Conservation (phyloP, 2,329 filamentous ascomycete genomes). For the Phoma sp. region DNA sequence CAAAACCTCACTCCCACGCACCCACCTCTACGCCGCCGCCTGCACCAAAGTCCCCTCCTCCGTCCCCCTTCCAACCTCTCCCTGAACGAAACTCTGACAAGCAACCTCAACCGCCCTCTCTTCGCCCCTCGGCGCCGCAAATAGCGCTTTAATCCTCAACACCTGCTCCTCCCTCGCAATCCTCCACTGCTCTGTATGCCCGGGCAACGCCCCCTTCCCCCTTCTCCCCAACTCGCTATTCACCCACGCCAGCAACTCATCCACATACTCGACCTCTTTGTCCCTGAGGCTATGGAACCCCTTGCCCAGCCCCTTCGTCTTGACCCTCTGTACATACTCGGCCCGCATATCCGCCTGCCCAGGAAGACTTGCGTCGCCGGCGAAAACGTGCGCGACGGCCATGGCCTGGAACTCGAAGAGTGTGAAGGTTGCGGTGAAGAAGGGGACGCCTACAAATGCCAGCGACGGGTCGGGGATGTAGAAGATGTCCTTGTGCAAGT, state of each 20-base stretch:
- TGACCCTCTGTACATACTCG: constrained; percentile 49
- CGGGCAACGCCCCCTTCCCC: constrained; percentile 31
- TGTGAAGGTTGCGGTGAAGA: constrained; percentile 71
- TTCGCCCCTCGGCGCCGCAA: constrained; percentile 9
- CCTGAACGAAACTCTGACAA: background rate
- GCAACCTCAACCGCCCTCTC: background rate
- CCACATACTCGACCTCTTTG: constrained; percentile 49
- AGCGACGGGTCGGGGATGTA: constrained; percentile 72
- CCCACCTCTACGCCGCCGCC: background rate
- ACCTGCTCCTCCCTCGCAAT: constrained; percentile 42
- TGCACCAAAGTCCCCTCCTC: background rate
- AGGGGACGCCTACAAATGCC: constrained; percentile 69
- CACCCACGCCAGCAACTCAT: constrained; percentile 49
- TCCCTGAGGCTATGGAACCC: constrained; percentile 54
- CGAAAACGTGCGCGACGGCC: constrained; percentile 63
- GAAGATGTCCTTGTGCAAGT: constrained; percentile 74
- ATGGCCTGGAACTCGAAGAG: constrained; percentile 75
- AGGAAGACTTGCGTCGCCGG: constrained; percentile 60
- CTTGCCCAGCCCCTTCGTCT: constrained; percentile 51
- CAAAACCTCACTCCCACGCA: too few species aligned
- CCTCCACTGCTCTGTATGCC: constrained; percentile 48
- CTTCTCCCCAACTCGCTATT: constrained; percentile 39
- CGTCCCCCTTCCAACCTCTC: background rate
- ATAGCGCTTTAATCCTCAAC: constrained; percentile 42
- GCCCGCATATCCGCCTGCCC: constrained; percentile 49